These are phyloP conservation scores for barrel medic (Medicago truncatula) DNA, from an alignment of 306 rosid species.

Conservation along the genomic window DNA sequence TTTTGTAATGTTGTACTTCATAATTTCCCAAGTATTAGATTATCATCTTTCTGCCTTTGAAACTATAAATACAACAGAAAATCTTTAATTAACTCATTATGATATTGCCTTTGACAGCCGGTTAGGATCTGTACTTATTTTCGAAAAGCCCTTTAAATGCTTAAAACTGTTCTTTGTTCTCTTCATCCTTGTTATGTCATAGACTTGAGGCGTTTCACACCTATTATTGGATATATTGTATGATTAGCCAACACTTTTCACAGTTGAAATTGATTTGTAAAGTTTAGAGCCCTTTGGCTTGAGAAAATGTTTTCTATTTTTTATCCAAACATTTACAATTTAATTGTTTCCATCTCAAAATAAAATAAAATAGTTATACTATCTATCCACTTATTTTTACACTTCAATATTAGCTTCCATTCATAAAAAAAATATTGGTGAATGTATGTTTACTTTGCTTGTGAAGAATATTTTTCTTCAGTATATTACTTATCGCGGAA, in stretches of 20 bases:
- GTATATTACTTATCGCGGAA: too few species aligned
- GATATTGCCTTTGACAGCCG: conserved; percentile 13
- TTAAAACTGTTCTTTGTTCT: conserved; percentile 5
- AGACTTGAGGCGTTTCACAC: background rate
- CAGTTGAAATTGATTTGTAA: background rate
- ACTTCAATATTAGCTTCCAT: too few species aligned
- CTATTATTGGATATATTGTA: background rate
- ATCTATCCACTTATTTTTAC: too few species aligned
- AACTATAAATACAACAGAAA: conserved; percentile 28
- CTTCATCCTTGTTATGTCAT: conserved; percentile 21
- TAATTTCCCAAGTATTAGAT: conserved; percentile 33
- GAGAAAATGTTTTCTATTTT: too few species aligned
- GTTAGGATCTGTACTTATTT: conserved; percentile 29
- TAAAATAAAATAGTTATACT: too few species aligned
- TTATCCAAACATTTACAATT: too few species aligned
- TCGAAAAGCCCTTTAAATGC: conserved; percentile 1
- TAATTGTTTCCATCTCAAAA: too few species aligned
- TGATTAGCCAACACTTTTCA: too few species aligned
- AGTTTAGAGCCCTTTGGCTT: background rate
- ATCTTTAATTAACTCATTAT: conserved; percentile 17
- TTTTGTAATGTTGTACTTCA: conserved; percentile 29
- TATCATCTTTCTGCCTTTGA: conserved; percentile 35
- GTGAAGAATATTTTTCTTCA: too few species aligned
- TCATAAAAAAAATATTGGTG: too few species aligned
- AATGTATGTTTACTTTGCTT: too few species aligned